Percentiles rank a stretch among this genome's conserved stretches.
phyloP scores from a whole-genome alignment of 441 rosid species.

The Pelargonium cotyledonis region DNA sequence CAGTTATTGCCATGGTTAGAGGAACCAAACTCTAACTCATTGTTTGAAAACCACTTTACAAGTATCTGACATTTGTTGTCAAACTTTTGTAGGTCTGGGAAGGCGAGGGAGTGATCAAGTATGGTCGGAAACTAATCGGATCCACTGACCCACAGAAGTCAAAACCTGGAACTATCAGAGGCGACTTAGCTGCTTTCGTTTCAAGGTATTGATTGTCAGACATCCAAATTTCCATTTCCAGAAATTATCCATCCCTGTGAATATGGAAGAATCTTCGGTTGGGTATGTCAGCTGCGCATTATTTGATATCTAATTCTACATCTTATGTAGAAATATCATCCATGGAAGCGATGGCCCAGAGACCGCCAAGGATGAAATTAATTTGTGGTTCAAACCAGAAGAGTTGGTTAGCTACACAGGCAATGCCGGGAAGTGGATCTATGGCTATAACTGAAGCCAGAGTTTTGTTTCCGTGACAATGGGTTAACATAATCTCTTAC shows the following conservation, averaged over 20 bases:
- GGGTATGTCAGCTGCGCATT: too few relatives aligned
- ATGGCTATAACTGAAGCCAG: conserved; percentile 51
- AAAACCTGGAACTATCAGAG: conserved; percentile 95
- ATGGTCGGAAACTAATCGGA: conserved; percentile 89
- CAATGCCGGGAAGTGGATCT: conserved; percentile 89
- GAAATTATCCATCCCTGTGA: too few relatives aligned
- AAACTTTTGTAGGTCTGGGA: conserved; percentile 71
- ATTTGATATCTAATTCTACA: background rate
- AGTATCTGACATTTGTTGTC: conserved; percentile 8
- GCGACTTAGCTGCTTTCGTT: conserved; percentile 87
- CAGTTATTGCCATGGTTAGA: conserved; percentile 77
- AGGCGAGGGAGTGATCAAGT: conserved; percentile 93
- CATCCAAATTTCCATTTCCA: too few relatives aligned
- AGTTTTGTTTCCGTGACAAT: conserved; percentile 12
- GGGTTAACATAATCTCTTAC: conserved; percentile 20
- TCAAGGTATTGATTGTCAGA: conserved; percentile 51
- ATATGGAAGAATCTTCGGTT: too few relatives aligned
- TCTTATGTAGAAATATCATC: conserved; percentile 64
- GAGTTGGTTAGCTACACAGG: conserved; percentile 72
- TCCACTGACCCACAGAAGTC: conserved; percentile 98
- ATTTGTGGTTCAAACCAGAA: conserved; percentile 87
- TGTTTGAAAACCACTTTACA: background rate
- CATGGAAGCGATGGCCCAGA: conserved; percentile 97
- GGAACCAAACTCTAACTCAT: background rate
- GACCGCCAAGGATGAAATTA: conserved; percentile 87